Conservation (phyloP, 1,139 yeast species). For the Yamadazyma trypodendri region DNA sequence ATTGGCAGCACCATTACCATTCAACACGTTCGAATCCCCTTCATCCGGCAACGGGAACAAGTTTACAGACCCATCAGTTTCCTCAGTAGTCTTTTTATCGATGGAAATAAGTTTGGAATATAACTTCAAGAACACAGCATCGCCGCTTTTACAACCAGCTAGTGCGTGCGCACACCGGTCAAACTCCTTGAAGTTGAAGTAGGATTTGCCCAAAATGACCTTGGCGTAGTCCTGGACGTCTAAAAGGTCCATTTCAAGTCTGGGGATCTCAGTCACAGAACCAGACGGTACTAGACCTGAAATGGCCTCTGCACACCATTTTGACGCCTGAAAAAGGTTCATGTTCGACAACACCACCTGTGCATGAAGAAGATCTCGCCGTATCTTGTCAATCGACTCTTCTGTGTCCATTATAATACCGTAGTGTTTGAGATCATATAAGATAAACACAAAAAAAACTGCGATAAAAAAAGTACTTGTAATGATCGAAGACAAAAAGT, state of each 20-base stretch:
- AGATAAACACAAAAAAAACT: conserved; percentile 1
- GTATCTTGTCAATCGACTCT: conserved; percentile 16
- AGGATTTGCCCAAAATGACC: conserved; percentile 63
- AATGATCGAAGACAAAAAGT: conserved; percentile 4
- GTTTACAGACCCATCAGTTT: conserved; percentile 56
- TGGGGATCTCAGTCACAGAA: conserved; percentile 15
- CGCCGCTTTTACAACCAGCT: conserved; percentile 50
- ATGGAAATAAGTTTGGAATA: conserved; percentile 72
- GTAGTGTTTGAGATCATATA: background rate
- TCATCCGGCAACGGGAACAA: conserved; percentile 22
- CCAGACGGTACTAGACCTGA: conserved; percentile 31
- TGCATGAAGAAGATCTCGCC: conserved; percentile 14
- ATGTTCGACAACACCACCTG: conserved; percentile 30
- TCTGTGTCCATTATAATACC: conserved; percentile 3
- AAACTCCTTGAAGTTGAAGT: conserved; percentile 83
- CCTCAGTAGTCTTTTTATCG: conserved; percentile 73
- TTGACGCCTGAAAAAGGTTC: conserved; percentile 65
- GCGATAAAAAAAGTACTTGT: background rate
- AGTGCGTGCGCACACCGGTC: conserved; percentile 71
- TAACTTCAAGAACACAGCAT: conserved; percentile 61
- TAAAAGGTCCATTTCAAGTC: conserved; percentile 15
- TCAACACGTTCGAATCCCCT: conserved; percentile 5
- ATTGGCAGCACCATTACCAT: conserved; percentile 4
- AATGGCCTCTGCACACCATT: conserved; percentile 83
- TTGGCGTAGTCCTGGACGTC: conserved; percentile 34